Percentiles rank a stretch among this genome's conserved stretches.
Evolutionary conservation across 257 asterid species (phyloP).

Genomic region (Solanum habrochaites): DNA sequence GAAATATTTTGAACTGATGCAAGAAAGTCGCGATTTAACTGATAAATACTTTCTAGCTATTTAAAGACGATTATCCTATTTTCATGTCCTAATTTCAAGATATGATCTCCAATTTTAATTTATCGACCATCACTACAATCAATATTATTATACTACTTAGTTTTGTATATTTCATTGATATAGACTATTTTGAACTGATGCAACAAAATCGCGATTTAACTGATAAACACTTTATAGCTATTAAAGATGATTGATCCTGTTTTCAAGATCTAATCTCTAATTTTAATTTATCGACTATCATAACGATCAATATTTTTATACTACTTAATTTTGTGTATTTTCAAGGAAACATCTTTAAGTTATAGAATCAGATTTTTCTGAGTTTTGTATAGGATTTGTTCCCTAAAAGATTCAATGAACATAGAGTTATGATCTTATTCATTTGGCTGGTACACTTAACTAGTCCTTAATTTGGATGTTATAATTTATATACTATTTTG

Average conservation of each 20-base stretch:
- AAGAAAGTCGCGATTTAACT: neutral
- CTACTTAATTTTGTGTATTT: neutral
- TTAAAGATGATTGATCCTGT: neutral
- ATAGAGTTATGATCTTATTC: neutral
- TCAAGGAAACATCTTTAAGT: neutral
- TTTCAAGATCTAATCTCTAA: neutral
- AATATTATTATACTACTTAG: neutral
- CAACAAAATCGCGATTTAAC: neutral
- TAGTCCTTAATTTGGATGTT: neutral
- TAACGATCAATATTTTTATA: neutral
- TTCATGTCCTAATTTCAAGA: neutral
- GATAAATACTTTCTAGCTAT: neutral
- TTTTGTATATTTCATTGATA: neutral
- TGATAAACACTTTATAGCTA: neutral
- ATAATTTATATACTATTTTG: neutral
- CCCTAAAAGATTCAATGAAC: constrained; percentile 11
- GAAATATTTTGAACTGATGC: neutral
- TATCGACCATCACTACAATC: neutral
- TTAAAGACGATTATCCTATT: neutral
- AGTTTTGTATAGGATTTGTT: neutral
- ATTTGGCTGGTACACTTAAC: constrained; percentile 1
- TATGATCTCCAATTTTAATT: neutral
- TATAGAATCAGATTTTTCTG: neutral
- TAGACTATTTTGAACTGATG: neutral
- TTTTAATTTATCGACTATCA: neutral